Base-by-base conservation (phyloP, 495 filamentous ascomycete genomes). In the Penicillium samsonianum region DNA sequence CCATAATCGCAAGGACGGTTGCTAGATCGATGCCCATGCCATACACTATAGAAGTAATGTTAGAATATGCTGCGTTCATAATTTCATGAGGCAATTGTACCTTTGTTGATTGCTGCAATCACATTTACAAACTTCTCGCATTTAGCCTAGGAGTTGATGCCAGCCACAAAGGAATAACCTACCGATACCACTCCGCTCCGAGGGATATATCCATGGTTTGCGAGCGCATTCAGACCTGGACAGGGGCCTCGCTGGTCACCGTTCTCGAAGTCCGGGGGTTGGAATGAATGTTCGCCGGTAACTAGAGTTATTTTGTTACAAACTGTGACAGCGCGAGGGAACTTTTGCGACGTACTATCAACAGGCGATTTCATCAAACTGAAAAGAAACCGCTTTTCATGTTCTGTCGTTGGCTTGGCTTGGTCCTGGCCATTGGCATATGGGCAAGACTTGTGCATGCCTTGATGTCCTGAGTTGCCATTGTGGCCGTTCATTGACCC, bases 131-230 rank as follows among this genome's bases (percentile, higher is more conserved):
- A 69, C 61, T 76, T 54, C n/a, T 37, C 16, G 4, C 0, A 17
- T 25, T 68, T 57, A 79, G 73, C 31, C 72, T 53, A 12, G 54
- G 44, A 46, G 20, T 16, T 31, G n/a, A 70, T 67, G 5, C 62
- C 62, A 11, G 46, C 23, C 7, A 22, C 2, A 25, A 16, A 5
- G 26, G 23, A 20, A 23, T 17, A 16, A 59, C 67, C 40, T 59
- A 72, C 71, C 22, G 67, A 67, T 2, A 73, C 80, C 20, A 81
- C 66, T 30, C 81, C 81, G 55, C 75, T 78, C 51, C 79, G 77
- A 1, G 81, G 80, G 26, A 82, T 68, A 50, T 83, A 84, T n/a
- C 70, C 73, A 63, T 82, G 80, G 43, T 83, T 82, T 37, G 81
- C 81, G 33, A 82, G 50, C 11, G 77, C 74, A 57, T 84, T 84